Evolutionary conservation across 495 filamentous ascomycete species (phyloP).

Genomic region (Hypoxylon rickii): DNA sequence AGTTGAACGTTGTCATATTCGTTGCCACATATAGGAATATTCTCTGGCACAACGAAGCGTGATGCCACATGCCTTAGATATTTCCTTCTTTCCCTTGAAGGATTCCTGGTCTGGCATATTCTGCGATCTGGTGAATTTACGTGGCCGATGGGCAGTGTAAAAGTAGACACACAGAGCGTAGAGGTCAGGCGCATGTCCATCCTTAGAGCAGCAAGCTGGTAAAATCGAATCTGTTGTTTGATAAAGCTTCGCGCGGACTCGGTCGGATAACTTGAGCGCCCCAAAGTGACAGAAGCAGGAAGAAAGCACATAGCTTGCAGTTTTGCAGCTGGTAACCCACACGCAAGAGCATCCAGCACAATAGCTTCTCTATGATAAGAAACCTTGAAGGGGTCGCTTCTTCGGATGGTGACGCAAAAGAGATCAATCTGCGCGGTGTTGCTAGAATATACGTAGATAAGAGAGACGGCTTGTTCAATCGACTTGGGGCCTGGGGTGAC

Average conservation of each 20-base stretch:
- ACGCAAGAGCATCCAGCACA: conserved; percentile 9
- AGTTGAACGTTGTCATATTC: neutral
- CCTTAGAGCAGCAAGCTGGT: conserved; percentile 25
- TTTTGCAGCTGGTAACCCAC: neutral
- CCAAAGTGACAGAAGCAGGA: conserved; percentile 22
- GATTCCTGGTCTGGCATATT: conserved; percentile 2
- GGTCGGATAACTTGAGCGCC: conserved; percentile 2
- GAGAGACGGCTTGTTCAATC: conserved; percentile 12
- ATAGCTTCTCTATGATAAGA: conserved; percentile 26
- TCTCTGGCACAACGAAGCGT: conserved; percentile 27
- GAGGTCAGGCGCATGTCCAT: conserved; percentile 31
- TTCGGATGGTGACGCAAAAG: conserved; percentile 39
- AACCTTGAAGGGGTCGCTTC: conserved; percentile 27
- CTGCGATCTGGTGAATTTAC: conserved; percentile 18
- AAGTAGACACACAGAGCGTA: conserved; percentile 23
- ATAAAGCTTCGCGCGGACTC: conserved; percentile 14
- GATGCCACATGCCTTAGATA: conserved; percentile 6
- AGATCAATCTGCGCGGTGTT: conserved; percentile 34
- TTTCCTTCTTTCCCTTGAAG: conserved; percentile 9
- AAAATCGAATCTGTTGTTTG: conserved; percentile 25
- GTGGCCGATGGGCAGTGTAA: conserved; percentile 3
- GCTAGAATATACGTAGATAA: conserved; percentile 34
- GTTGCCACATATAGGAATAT: neutral
- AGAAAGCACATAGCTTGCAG: conserved; percentile 25
- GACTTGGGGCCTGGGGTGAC: conserved; percentile 23